Base-by-base conservation (phyloP, 371 early-diverging fungal genomes). In the Lichtheimia corymbifera region DNA sequence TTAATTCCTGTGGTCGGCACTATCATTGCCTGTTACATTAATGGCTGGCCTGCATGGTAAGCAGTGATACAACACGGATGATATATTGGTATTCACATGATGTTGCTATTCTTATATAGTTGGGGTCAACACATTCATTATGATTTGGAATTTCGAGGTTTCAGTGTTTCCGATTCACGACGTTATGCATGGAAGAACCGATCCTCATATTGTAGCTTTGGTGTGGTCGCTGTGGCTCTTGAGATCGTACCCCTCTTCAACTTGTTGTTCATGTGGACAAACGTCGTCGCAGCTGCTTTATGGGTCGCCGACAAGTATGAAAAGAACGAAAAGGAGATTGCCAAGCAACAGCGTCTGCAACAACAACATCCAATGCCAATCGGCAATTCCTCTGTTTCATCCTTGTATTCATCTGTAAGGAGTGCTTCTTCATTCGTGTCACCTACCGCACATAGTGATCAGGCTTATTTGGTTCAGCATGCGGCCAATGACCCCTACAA, bases 211-310 rank as follows among this genome's bases (percentile, higher is more conserved):
- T 70, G 77, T 27, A 56, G 71, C 13, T 91, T 91, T 74, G 91
- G 91, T 4, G 65, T 74, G 2, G 81, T 85, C 0, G 88, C 89
- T 2, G 80, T 85, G 0, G 85, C 78, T 1, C 64, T 90, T 13
- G 87, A 89, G 60, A 63, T 89, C 58, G 72, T 92, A 4, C 91
- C 91, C 3, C 51, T 92, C 2, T 82, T 86, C 50, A 87, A 88
- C 42, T 59, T 88, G 17, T 28, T 92, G 1, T 91, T 90, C 61
- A 81, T 88, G 71, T 90, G 88, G 82, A 90, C 92, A 5, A 90
- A 90, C 59, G 83, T 86, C n/a, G 86, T 90, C 4, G 90, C 87
- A 7, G 85, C 88, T 20, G 92, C 91, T 4, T 65, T 92, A 4
- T 92, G 88, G 86, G 88, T 86, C 2, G 86, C 81, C 5, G 88